These are phyloP conservation scores for Aspergillus panamensis DNA, from an alignment of 495 filamentous ascomycete species.

Conservation along the genomic window DNA sequence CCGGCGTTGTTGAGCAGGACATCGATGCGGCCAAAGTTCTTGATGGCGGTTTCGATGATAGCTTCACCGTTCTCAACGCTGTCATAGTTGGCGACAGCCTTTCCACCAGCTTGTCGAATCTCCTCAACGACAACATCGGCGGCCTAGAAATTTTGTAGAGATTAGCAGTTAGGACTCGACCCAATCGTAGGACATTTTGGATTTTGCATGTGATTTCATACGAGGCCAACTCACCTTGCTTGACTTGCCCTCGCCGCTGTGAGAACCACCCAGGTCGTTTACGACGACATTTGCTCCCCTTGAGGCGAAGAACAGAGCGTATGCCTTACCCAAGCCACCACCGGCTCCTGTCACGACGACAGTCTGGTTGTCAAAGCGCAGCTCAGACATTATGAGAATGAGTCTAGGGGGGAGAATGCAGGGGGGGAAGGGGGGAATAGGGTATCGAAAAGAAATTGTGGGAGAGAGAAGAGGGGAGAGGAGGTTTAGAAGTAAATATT, in stretches of 20 bases:
- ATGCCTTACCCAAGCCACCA: slow-evolving; percentile 89
- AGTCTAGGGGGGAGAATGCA: slow-evolving; percentile 21
- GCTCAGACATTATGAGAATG: slow-evolving; percentile 60
- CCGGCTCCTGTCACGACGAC: slow-evolving; percentile 96
- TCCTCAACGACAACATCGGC: slow-evolving; percentile 95
- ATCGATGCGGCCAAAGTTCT: slow-evolving; percentile 89
- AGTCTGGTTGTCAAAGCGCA: slow-evolving; percentile 94
- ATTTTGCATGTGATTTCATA: neutral
- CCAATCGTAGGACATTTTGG: neutral
- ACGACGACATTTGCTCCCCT: slow-evolving; percentile 95
- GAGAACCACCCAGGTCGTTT: slow-evolving; percentile 92
- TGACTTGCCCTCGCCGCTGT: slow-evolving; percentile 89
- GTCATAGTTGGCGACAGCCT: slow-evolving; percentile 98
- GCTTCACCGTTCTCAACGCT: slow-evolving; percentile 90
- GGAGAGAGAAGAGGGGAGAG: slow-evolving; percentile 3
- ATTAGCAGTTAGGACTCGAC: slow-evolving; percentile 20
- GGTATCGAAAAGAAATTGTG: neutral
- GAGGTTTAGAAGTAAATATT: slow-evolving; percentile 6
- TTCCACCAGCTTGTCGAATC: slow-evolving; percentile 87
- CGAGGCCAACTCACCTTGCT: slow-evolving; percentile 63
- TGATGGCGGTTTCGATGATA: slow-evolving; percentile 95
- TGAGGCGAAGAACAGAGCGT: slow-evolving; percentile 87
- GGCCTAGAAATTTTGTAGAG: slow-evolving; percentile 50
- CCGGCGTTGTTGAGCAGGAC: slow-evolving; percentile 97
- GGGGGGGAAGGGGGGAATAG: slow-evolving; percentile 9